Base-by-base conservation (phyloP, 1,284 basidiomycete genomes). In the Sporisorium sorghi region DNA sequence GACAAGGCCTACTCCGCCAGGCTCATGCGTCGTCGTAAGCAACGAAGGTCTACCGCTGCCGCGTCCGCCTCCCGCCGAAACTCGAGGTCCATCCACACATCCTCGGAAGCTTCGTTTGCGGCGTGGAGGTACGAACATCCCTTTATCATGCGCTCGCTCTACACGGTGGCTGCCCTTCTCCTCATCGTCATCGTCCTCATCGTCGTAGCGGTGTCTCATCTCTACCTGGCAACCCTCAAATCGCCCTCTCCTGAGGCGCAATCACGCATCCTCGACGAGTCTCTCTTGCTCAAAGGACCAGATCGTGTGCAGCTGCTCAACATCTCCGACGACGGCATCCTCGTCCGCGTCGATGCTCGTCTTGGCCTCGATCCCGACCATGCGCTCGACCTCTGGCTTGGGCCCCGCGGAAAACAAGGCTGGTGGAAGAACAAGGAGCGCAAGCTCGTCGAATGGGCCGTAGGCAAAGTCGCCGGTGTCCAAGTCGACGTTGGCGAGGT, bases 301-400 rank as follows among this genome's bases (percentile, higher is more conserved):
- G 80, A 81, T 42, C 61, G 65, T 14, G 33, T 81, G 32, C 68
- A 67, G 39, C 54, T 81, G 24, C 73, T 81, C 59, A 78, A 79
- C 53, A 72, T 81, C 40, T 69, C 68, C 7, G 71, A 77, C 19
- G 69, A 78, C 4, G 80, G 80, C 43, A 68, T 80, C 37, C 64
- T 71, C 5, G 75, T 81, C 11, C 64, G 63, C 23, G 57, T 81
- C n/a, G 70, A 80, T 43, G 80, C 77, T 17, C 62, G 80, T n/a
- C 63, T 82, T 23, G 78, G 78, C 33, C 58, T 82, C 24, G 80
- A 82, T 40, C 73, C 73, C 0, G 78, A 82, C 42, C 58, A 66
- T 43, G 80, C 80, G 1, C 63, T 82, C 28, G 76, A 82, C 28
- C 66, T 77, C 21, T 82, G 78, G 78, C 74, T 82, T 19, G 80